phyloP scores from a whole-genome alignment of 495 filamentous ascomycete species.

The Articulospora tetracladia region DNA sequence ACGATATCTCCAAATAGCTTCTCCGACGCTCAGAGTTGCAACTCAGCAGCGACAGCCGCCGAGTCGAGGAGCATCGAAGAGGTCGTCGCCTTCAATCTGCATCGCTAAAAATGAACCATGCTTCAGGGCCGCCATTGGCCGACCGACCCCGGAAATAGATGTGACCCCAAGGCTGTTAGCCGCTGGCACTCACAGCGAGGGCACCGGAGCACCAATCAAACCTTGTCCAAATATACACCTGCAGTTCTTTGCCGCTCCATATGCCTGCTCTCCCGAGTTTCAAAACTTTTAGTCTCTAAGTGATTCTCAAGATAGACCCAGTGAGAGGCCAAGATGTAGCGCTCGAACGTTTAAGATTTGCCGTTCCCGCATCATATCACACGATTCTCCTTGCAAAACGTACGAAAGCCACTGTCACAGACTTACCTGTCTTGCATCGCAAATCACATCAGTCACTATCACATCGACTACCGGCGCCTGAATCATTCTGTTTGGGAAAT shows the following conservation, averaged over 20 bases:
- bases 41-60: slow-evolving; percentile 7
- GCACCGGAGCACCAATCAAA: slow-evolving; percentile 6
- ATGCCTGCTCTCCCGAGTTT: slow-evolving; percentile 6
- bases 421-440: background rate
- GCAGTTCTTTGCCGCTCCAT: background rate
- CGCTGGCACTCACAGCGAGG: background rate
- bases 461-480: slow-evolving; percentile 11
- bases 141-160: slow-evolving; percentile 5
- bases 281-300: slow-evolving; percentile 5
- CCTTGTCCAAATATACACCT: background rate
- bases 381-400: background rate
- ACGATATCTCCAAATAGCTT: slow-evolving; percentile 9
- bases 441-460: slow-evolving; percentile 9
- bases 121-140: background rate
- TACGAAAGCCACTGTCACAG: background rate
- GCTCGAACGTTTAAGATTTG: slow-evolving; percentile 18
- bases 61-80: background rate
- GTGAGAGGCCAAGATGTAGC: slow-evolving; percentile 20
- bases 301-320: slow-evolving; percentile 10
- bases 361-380: slow-evolving; percentile 8
- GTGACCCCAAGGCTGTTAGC: slow-evolving; percentile 2
- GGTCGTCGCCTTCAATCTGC: background rate
- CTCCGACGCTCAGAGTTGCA: slow-evolving; percentile 8
- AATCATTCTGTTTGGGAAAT: slow-evolving; percentile 1
- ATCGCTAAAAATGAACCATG: slow-evolving; percentile 8